Base-by-base conservation (phyloP, 495 filamentous ascomycete genomes). In the Durotheca rogersii region DNA sequence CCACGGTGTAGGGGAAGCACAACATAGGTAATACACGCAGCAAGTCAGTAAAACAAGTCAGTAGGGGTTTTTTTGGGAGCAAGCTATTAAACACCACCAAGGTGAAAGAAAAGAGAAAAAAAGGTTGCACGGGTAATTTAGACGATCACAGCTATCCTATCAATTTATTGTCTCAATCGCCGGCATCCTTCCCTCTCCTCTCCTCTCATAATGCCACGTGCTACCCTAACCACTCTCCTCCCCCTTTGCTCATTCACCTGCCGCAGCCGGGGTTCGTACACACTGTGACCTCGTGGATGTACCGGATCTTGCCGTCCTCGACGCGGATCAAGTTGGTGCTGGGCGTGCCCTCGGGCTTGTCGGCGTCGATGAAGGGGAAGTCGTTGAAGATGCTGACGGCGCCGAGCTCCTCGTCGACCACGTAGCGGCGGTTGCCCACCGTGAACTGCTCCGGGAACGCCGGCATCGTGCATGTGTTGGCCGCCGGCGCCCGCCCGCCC, bases 391-490 rank as follows among this genome's bases (percentile, higher is more conserved):
- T 68, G 55, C 69, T 67, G 2, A 77, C 62, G 0, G 64, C 60
- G 0, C 74, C 74, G n/a, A 73, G 34, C 41, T 66, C 67, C 47
- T 74, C 72, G 40, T 75, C 74, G 39, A 77, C 62, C 2, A 73
- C 64, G 51, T 76, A 76, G 18, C 68, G 56, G 0, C 69, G 60
- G 47, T 70, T 65, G 1, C 41, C 51, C 9, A 70, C 50, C 39
- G 55, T 62, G 41, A 72, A 67, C 7, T 60, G 46, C 47, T 59
- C 49, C 2, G 62, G 64, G 50, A 74, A 67, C 37, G 61, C 60
- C 2, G 56, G 54, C 64, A 65, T 60, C 34, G 44, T 55, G 41
- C 73, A 75, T 6, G 69, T 73, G 51, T 74, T 68, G 1, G 58
- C 60, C 1, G 50, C 49, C 2, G 59, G 30, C 23, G 55, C 58